Percentiles rank a stretch among this genome's conserved stretches.
Evolutionary conservation across 371 early-diverging fungal species (phyloP).

Genomic region (Homolaphlyctis polyrhiza): DNA sequence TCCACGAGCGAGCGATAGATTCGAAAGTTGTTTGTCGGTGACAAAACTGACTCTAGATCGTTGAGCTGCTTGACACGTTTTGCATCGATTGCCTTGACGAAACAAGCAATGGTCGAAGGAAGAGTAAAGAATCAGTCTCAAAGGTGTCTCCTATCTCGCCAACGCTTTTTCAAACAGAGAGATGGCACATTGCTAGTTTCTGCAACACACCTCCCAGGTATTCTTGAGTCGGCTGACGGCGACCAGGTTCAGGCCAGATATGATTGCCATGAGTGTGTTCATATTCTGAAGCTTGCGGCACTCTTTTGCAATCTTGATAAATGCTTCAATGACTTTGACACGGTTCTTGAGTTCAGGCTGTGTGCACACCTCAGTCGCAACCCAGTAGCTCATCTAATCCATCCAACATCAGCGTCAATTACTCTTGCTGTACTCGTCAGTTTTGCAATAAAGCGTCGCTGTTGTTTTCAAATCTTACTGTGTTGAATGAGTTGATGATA

Average conservation of each 20-base stretch:
- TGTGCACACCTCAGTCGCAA: constrained; percentile 59
- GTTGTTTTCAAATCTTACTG: constrained; percentile 1
- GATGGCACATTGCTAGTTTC: neutral
- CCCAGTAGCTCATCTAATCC: constrained; percentile 57
- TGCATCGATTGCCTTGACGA: constrained; percentile 16
- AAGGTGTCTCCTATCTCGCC: neutral
- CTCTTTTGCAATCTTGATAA: constrained; percentile 62
- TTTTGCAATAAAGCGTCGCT: too few species aligned
- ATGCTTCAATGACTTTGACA: constrained; percentile 63
- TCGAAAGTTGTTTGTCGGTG: constrained; percentile 19
- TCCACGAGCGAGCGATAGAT: constrained; percentile 10
- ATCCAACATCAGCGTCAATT: constrained; percentile 1
- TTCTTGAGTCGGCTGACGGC: constrained; percentile 15
- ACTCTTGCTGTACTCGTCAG: neutral
- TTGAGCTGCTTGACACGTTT: constrained; percentile 15
- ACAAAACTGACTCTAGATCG: constrained; percentile 12
- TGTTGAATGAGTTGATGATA: constrained; percentile 15
- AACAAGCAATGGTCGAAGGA: too few species aligned
- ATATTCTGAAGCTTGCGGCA: constrained; percentile 16
- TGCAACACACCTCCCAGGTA: constrained; percentile 19
- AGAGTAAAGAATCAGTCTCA: neutral
- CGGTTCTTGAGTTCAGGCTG: constrained; percentile 49
- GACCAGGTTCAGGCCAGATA: constrained; percentile 16
- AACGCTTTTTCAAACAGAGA: neutral
- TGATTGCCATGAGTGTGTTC: constrained; percentile 13